A percentile compares a stretch with the other conserved stretches of the same genome.
These are phyloP conservation scores for Ogataea angusta DNA, from an alignment of 805 yeast species.

Conservation along the genomic window DNA sequence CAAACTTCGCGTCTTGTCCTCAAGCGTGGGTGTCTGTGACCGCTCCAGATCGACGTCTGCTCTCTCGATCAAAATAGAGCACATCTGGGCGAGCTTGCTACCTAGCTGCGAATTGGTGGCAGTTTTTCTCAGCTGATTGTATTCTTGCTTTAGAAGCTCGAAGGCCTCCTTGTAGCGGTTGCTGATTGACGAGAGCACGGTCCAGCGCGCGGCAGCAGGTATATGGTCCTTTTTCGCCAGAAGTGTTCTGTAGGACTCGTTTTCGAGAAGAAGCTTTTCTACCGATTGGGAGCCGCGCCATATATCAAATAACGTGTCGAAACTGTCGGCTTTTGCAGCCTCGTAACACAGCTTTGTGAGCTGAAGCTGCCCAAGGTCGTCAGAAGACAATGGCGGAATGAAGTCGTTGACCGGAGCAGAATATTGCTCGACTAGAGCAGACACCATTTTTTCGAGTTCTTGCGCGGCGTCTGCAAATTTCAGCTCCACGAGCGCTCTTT, in stretches of 20 bases:
- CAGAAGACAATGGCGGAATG: conserved; percentile 30
- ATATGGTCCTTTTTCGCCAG: conserved; percentile 33
- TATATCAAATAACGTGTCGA: conserved; percentile 26
- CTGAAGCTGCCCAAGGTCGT: conserved; percentile 33
- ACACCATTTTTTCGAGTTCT: conserved; percentile 17
- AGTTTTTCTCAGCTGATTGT: conserved; percentile 19
- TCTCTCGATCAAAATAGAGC: conserved; percentile 45
- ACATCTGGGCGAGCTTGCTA: conserved; percentile 32
- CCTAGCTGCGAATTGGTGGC: conserved; percentile 17
- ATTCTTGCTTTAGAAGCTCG: conserved; percentile 28
- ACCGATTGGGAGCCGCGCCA: conserved; percentile 37
- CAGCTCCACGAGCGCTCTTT: conserved; percentile 2
- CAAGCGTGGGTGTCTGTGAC: conserved; percentile 32
- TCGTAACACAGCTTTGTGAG: conserved; percentile 30
- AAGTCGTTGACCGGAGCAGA: conserved; percentile 18
- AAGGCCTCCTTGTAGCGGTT: conserved; percentile 38
- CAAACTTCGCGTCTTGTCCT: conserved; percentile 31
- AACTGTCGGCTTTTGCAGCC: conserved; percentile 29
- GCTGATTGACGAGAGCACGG: conserved; percentile 37
- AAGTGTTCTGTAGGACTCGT: conserved; percentile 43
- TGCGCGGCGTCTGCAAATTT: conserved; percentile 8
- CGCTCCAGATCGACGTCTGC: conserved; percentile 53
- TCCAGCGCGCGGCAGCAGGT: conserved; percentile 35
- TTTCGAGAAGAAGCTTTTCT: conserved; percentile 40
- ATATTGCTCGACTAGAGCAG: conserved; percentile 13